Evolutionary conservation across 1,284 basidiomycete genomes (phyloP).

Genomic region (Cutaneotrichosporon cavernicola): DNA sequence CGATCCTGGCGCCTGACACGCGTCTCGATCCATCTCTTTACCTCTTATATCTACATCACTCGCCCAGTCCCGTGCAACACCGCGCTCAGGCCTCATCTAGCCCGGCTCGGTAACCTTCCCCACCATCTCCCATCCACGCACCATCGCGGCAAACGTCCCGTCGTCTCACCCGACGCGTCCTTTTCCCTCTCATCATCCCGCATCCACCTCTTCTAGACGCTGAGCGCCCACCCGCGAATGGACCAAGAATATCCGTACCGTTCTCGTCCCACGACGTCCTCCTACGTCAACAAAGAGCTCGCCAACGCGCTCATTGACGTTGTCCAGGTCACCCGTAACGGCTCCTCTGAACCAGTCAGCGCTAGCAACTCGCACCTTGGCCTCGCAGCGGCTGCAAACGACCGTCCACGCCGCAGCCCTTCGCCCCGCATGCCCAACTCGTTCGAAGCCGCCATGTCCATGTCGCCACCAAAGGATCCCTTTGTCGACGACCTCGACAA

Average conservation of each 20-base stretch:
- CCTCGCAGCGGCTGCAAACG: neutral
- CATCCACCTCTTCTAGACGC: slow-evolving; percentile 4
- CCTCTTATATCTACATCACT: neutral
- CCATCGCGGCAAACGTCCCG: neutral
- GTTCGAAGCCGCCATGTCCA: slow-evolving; percentile 5
- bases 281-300: slow-evolving; percentile 32
- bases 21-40: neutral
- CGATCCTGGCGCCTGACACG: neutral
- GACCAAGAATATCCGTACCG: slow-evolving; percentile 5
- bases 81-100: neutral
- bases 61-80: neutral
- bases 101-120: neutral
- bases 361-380: slow-evolving; percentile 7
- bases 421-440: neutral
- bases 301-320: slow-evolving; percentile 45
- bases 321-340: slow-evolving; percentile 39
- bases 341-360: slow-evolving; percentile 27
- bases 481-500: slow-evolving; percentile 11
- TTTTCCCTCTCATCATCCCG: neutral
- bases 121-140: neutral
- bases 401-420: neutral
- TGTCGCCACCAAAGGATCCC: slow-evolving; percentile 16
- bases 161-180: neutral
- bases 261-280: neutral
- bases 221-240: neutral